Base-by-base conservation (phyloP, 2,329 filamentous ascomycete species). In the Xylaria sp. region DNA sequence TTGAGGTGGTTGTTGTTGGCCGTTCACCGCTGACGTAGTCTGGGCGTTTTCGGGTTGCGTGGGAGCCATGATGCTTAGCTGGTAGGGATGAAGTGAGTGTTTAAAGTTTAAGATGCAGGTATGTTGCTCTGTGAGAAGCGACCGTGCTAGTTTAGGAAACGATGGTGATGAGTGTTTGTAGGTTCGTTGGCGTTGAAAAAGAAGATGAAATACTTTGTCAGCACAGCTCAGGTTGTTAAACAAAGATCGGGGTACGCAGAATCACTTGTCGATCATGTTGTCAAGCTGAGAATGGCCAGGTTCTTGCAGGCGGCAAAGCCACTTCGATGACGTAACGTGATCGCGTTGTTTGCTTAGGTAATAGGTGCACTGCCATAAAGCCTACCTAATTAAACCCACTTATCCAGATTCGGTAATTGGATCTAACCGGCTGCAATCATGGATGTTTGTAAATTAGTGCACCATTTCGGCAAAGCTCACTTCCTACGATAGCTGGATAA, bases 31-130 rank as follows among this genome's bases (percentile, higher is more conserved):
- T 10, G 68, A 36, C 12, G 56, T 20, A 28, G 58, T 25, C 31
- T 55, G 49, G 39, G 41, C 43, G 12, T 62, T 67, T 49, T 70
- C 70, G 43, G 25, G 25, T 52, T 71, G 70, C 4, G 68, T 66
- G 46, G 63, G 68, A 56, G 70, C 52, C 70, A 72, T 72, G 39
- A 13, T 64, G 13, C 5, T 8, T 18, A 46, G 41, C 1, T 7
- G 1, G 18, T 23, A 43, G 55, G 20, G 20, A 57, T 8, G 25
- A 28, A 18, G 18, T n/a, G 20, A 43, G 5, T 15, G 1, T 5
- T 41, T 28, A 12, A 20, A 28, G 55, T 20, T 9, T 25, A 43
- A 6, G 41, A 39, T 20, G 18, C 12, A 39, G 52, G n/a, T 4
- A 23, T 10, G 20, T 36, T 28, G 25, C 6, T 28, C 23, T 39